phyloP scores from a whole-genome alignment of 2,329 filamentous ascomycete species.

The Tolypocladium ophioglossoides region DNA sequence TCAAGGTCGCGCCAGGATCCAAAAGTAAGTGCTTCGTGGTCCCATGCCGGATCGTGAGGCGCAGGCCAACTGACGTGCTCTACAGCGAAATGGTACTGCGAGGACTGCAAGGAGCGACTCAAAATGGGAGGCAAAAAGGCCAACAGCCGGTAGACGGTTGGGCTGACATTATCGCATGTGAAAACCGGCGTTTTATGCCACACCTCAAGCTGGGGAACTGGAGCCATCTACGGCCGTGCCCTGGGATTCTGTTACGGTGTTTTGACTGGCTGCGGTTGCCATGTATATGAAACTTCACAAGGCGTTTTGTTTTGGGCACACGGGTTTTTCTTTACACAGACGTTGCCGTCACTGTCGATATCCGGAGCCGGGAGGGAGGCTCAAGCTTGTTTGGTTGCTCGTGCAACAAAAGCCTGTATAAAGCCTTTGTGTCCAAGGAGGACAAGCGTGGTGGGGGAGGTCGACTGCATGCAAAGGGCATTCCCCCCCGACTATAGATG shows the following conservation, averaged over 20 bases:
- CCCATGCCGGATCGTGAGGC: background rate
- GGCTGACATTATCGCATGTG: background rate
- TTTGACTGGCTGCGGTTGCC: background rate
- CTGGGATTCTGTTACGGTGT: background rate
- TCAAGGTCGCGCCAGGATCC: constrained; percentile 67
- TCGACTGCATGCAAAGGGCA: background rate
- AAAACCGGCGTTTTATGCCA: background rate
- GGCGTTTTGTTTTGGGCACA: background rate
- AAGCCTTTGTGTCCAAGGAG: background rate
- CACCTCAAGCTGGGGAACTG: background rate
- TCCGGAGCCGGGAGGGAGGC: background rate
- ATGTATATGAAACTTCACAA: background rate
- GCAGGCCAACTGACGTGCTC: background rate
- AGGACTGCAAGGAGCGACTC: constrained; percentile 62
- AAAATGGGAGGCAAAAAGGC: constrained; percentile 44
- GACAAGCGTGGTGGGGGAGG: background rate
- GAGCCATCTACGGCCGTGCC: background rate
- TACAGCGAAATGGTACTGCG: constrained; percentile 71
- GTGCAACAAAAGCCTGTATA: background rate
- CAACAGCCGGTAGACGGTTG: constrained; percentile 28
- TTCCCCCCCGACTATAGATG: background rate
- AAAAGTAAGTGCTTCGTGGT: constrained; percentile 46
- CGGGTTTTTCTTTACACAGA: background rate
- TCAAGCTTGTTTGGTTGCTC: background rate
- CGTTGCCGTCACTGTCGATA: background rate